phyloP scores from a whole-genome alignment of 805 yeast genomes.

The Dipodascus albidus region DNA sequence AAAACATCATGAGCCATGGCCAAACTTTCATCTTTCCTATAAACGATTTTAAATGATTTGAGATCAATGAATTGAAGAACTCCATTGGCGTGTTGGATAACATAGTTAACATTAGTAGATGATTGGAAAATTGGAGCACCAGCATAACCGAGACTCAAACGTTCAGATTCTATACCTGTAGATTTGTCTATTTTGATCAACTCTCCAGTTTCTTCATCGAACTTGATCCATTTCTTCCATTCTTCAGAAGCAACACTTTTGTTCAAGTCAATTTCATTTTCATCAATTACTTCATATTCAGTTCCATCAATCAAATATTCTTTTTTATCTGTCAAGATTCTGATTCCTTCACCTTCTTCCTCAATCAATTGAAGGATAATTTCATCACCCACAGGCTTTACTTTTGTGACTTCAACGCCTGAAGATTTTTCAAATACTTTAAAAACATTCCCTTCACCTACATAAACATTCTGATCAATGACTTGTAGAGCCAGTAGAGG shows the following conservation, averaged over 20 bases:
- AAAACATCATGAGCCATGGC: conserved; percentile 15
- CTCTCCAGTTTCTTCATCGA: not conserved
- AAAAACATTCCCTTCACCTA: not conserved
- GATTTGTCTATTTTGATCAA: not conserved
- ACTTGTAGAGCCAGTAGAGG: not conserved
- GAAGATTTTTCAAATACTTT: not conserved
- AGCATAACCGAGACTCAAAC: not conserved
- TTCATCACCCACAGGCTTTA: not conserved
- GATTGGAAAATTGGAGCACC: not conserved
- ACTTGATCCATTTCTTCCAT: not conserved
- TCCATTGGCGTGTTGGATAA: conserved; percentile 1
- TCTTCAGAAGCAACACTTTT: not conserved
- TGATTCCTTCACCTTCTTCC: not conserved
- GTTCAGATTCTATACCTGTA: not conserved
- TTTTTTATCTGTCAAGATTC: not conserved
- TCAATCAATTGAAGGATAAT: not conserved
- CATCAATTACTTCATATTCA: not conserved
- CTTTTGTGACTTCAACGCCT: not conserved
- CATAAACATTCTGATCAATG: not conserved
- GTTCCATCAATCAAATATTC: not conserved
- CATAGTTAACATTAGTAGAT: not conserved
- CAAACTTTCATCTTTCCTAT: conserved; percentile 23
- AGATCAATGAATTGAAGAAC: not conserved
- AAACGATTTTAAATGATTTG: conserved; percentile 6
- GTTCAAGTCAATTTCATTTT: not conserved